These are phyloP conservation scores for Erigeron canadensis DNA, from an alignment of 129 eudicot species.

Conservation along the genomic window DNA sequence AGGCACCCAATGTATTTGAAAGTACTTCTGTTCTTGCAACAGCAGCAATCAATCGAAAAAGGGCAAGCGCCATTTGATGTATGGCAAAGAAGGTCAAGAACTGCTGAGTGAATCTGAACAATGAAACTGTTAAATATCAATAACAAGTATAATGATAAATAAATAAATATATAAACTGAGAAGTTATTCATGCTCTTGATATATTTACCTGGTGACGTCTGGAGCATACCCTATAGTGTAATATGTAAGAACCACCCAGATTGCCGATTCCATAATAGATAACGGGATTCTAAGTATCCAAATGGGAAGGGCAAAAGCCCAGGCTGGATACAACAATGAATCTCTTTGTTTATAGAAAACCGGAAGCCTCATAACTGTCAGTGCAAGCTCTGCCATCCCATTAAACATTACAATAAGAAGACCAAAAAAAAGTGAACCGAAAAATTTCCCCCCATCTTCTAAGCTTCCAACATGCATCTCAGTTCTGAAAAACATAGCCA, in stretches of 20 bases:
- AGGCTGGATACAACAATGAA: slow-evolving; percentile 34
- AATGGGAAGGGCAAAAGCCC: slow-evolving; percentile 43
- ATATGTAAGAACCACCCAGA: slow-evolving; percentile 42
- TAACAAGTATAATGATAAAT: background rate
- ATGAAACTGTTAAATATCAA: slow-evolving; percentile 7
- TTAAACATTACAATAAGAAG: slow-evolving; percentile 38
- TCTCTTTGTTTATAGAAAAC: slow-evolving; percentile 40
- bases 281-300: slow-evolving; percentile 36
- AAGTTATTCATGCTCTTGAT: background rate
- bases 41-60: slow-evolving; percentile 39
- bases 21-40: slow-evolving; percentile 40
- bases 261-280: slow-evolving; percentile 37
- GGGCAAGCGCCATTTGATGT: slow-evolving; percentile 47
- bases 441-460: slow-evolving; percentile 41
- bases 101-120: slow-evolving; percentile 30
- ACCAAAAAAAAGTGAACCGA: slow-evolving; percentile 36
- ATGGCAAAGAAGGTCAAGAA: slow-evolving; percentile 36
- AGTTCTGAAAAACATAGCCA: slow-evolving; percentile 45
- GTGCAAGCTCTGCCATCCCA: slow-evolving; percentile 41
- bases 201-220: slow-evolving; percentile 27
- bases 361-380: slow-evolving; percentile 39
- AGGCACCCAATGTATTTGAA: slow-evolving; percentile 37
- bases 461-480: slow-evolving; percentile 38
- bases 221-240: slow-evolving; percentile 39
- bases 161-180: background rate